Percentiles rank a stretch among this genome's conserved stretches.
Evolutionary conservation across 1,139 yeast species (phyloP).

Genomic region (Hyphopichia pseudoburtonii): DNA sequence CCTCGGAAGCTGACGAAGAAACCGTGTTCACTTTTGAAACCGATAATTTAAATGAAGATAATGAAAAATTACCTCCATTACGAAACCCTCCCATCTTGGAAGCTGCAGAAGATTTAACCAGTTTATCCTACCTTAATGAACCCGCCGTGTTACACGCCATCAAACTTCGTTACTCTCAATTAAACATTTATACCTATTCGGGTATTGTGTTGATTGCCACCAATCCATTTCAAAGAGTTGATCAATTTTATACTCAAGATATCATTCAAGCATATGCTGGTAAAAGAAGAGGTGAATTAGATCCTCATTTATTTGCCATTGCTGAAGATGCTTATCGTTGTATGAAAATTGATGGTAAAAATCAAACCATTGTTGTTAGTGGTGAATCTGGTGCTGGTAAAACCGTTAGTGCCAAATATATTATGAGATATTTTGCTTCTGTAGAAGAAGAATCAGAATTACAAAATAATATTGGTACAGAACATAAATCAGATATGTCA

Average conservation of each 20-base stretch:
- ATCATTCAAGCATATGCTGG: constrained; percentile 94
- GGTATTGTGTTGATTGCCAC: constrained; percentile 97
- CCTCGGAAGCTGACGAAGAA: constrained; percentile 59
- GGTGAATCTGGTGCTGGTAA: constrained; percentile 99
- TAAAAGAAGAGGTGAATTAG: constrained; percentile 87
- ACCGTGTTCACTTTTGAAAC: constrained; percentile 52
- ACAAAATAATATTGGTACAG: constrained; percentile 37
- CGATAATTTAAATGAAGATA: constrained; percentile 47
- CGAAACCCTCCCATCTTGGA: constrained; percentile 94
- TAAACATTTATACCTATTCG: constrained; percentile 91
- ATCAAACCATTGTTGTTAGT: constrained; percentile 94
- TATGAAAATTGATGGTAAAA: constrained; percentile 79
- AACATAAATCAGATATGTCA: constrained; percentile 71
- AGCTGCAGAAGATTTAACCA: constrained; percentile 91
- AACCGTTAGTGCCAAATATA: constrained; percentile 94
- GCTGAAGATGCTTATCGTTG: constrained; percentile 98
- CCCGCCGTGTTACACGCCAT: constrained; percentile 97
- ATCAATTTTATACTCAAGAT: constrained; percentile 86
- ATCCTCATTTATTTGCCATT: constrained; percentile 95
- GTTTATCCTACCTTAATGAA: constrained; percentile 88
- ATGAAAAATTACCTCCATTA: constrained; percentile 69
- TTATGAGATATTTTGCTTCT: constrained; percentile 96
- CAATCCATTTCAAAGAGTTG: constrained; percentile 91
- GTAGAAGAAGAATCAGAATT: constrained; percentile 66
- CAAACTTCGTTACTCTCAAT: constrained; percentile 81